Evolutionary conservation across 805 yeast species (phyloP), one percentile per base, ranked within the genome.

Genomic region (Kuraishia molischiana): DNA sequence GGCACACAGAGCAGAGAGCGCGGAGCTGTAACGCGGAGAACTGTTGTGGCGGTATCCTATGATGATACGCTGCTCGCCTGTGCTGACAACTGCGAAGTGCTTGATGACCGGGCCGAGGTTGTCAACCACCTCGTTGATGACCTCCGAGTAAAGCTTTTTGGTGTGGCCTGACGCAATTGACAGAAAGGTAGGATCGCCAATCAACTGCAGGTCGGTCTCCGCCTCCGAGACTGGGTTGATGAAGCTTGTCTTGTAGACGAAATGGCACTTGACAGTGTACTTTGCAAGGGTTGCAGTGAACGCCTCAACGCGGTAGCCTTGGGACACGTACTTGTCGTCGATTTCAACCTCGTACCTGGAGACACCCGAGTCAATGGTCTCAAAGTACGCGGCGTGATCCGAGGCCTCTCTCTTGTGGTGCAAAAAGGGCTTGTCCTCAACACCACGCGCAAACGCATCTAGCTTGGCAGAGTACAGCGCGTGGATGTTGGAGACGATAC

Each of bases 71-170:
- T 83, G 81, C 61, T 90, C 97, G 42, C 80, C 81, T 8, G 80
- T 68, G 46, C 81, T 80, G 48, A 84, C 86, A 39, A 85, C 68
- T 41, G 90, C 80, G 50, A 78, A 80, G 53, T 86, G 85, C 61
- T 81, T 89, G 52, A 92, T 86, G 20, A 87, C 94, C 15, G 97
- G 97, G 40, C 97, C 97, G 37, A 86, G 79, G 44, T 90, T 77
- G 42, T 65, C 63, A 39, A 72, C 67, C n/a, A 79, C 87, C 50
- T 79, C 74, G 35, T 66, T 58, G 54, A 89, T 77, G 41, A 90
- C 71, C 35, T 76, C 77, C 37, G 81, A 72, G 59, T 90, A 90
- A 35, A 87, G 65, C 40, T 66, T 60, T 59, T 85, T 86, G 35
- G 96, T 90, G 58, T 85, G 85, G 18, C 63, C 64, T 3, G 95